phyloP scores from a whole-genome alignment of 1,284 basidiomycete species.

The Malassezia pachydermatis region DNA sequence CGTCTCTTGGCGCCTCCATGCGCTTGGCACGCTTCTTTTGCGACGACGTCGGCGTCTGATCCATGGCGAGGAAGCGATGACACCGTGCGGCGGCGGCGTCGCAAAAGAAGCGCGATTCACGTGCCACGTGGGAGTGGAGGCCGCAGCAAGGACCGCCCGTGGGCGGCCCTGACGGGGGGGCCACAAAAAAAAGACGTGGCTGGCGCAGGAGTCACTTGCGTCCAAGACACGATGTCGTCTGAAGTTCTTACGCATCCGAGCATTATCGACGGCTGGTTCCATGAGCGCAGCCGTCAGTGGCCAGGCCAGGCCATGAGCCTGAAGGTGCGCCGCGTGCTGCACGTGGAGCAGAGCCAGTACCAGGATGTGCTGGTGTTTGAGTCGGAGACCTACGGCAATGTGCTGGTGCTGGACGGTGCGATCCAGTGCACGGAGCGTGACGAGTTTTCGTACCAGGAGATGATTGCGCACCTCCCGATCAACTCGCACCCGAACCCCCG shows the following conservation, averaged over 20 bases:
- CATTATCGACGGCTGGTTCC: constrained; percentile 84
- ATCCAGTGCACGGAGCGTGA: constrained; percentile 96
- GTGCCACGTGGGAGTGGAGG: no score
- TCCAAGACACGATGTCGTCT: neutral
- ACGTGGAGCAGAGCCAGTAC: constrained; percentile 82
- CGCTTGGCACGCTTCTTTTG: neutral
- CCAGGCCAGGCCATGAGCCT: constrained; percentile 56
- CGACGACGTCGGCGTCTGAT: neutral
- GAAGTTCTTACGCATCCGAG: constrained; percentile 46
- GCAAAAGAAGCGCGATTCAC: no score
- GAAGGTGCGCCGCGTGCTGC: constrained; percentile 80
- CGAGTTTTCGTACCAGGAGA: constrained; percentile 99
- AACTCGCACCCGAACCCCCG: constrained; percentile 92
- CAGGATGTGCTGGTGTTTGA: constrained; percentile 92
- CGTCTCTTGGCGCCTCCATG: neutral
- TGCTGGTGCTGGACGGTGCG: constrained; percentile 87
- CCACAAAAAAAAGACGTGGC: neutral
- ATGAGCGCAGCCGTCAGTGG: constrained; percentile 91
- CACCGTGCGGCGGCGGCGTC: no score
- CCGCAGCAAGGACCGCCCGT: neutral
- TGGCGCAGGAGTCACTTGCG: neutral
- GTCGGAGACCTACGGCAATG: constrained; percentile 71
- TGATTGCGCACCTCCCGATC: constrained; percentile 93
- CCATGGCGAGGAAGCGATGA: no score
- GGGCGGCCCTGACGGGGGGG: neutral